phyloP scores from a whole-genome alignment of 306 rosid genomes.

The Glycine tomentella region DNA sequence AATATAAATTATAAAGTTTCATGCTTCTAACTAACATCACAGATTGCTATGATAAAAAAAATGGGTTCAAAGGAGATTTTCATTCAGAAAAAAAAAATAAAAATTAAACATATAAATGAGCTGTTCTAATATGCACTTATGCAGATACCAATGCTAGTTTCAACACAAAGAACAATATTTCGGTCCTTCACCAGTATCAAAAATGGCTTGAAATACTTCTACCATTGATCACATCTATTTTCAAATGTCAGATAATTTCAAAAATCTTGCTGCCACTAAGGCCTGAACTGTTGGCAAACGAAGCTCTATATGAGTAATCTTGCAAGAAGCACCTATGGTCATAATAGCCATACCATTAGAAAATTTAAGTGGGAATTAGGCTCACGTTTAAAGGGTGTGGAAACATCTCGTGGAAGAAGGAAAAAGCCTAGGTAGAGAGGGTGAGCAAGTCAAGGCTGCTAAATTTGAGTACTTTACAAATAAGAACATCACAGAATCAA shows the following conservation, averaged over 20 bases:
- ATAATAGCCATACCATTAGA: neutral
- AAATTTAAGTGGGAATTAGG: neutral
- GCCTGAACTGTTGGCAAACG: neutral
- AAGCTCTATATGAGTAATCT: neutral
- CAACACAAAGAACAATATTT: neutral
- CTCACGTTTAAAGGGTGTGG: neutral
- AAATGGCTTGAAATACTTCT: conserved; percentile 1
- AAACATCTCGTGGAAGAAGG: neutral
- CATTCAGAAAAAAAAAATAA: neutral
- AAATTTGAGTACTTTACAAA: neutral
- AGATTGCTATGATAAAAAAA: neutral
- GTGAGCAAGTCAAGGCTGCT: neutral
- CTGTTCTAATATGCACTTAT: neutral
- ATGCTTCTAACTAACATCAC: conserved; percentile 16
- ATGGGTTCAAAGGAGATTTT: neutral
- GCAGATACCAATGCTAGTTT: conserved; percentile 16
- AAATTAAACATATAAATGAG: neutral
- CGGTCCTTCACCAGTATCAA: conserved; percentile 1
- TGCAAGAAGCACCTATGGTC: neutral
- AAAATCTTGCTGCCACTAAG: neutral
- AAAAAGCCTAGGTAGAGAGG: neutral
- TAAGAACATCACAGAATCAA: neutral
- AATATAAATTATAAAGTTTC: conserved; percentile 21
- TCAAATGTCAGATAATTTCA: neutral
- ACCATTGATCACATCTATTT: neutral